Percentiles rank a stretch among this genome's conserved stretches.
Evolutionary conservation across 441 rosid genomes (phyloP).

Genomic region (Eruca vesicaria): DNA sequence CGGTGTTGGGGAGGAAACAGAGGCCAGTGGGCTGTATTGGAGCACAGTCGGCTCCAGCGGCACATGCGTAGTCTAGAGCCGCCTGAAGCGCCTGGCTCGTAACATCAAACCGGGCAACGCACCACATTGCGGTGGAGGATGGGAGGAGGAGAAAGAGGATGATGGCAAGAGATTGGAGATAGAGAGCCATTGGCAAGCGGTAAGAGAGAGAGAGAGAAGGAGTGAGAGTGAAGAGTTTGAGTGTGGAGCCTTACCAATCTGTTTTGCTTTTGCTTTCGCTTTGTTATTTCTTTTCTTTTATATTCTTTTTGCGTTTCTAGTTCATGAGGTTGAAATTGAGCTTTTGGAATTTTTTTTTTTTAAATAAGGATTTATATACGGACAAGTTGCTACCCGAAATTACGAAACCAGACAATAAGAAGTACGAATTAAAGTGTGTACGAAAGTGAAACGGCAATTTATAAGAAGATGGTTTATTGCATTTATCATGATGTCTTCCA

Average conservation of each 20-base stretch:
- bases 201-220: constrained; percentile 37
- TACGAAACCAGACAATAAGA: neutral
- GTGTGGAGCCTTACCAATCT: constrained; percentile 28
- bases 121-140: constrained; percentile 51
- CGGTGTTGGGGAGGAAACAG: constrained; percentile 78
- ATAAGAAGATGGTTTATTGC: neutral
- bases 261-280: constrained; percentile 17
- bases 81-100: constrained; percentile 59
- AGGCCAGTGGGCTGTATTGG: constrained; percentile 59
- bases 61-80: constrained; percentile 78
- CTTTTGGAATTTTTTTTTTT: neutral
- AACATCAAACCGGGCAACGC: constrained; percentile 84
- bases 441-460: neutral
- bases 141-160: constrained; percentile 17
- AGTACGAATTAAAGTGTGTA: neutral
- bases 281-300: constrained; percentile 12
- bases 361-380: neutral
- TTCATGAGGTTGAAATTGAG: neutral
- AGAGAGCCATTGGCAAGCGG: constrained; percentile 35
- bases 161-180: constrained; percentile 13
- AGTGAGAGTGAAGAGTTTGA: constrained; percentile 26
- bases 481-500: neutral
- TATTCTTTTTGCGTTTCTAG: constrained; percentile 1
- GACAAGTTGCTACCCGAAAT: neutral
- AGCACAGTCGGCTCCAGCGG: constrained; percentile 75